These are phyloP conservation scores for Pulveroboletus ravenelii DNA, from an alignment of 768 basidiomycete genomes.

Conservation along the genomic window DNA sequence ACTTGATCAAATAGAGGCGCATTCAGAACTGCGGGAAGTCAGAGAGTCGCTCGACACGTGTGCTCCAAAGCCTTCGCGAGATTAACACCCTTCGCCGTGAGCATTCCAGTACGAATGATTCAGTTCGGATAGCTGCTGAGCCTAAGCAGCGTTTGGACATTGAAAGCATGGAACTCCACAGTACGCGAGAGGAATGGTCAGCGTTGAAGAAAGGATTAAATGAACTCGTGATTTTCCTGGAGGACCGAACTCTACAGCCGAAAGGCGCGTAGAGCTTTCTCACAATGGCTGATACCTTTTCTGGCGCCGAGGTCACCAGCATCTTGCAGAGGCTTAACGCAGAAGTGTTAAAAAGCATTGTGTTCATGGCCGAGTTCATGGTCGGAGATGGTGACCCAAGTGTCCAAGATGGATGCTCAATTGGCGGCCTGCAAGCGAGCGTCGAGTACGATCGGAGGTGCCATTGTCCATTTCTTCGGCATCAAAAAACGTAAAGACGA, in stretches of 20 bases:
- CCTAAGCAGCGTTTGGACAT: constrained; percentile 13
- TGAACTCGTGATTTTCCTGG: constrained; percentile 29
- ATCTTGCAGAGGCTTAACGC: constrained; percentile 45
- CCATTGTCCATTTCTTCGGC: constrained; percentile 25
- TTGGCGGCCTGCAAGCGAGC: constrained; percentile 21
- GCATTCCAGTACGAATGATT: constrained; percentile 10
- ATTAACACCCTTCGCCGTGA: constrained; percentile 16
- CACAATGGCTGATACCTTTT: constrained; percentile 38
- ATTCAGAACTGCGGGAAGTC: constrained; percentile 18
- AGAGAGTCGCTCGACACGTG: constrained; percentile 16
- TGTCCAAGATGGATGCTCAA: constrained; percentile 20
- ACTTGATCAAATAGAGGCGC: constrained; percentile 14
- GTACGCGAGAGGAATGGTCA: constrained; percentile 27
- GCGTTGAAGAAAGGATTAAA: constrained; percentile 24
- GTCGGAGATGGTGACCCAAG: constrained; percentile 25
- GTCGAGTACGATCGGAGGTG: constrained; percentile 16
- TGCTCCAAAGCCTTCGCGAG: constrained; percentile 12
- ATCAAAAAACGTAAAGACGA: constrained; percentile 30
- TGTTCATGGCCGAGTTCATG: constrained; percentile 44
- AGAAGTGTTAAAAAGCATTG: constrained; percentile 45
- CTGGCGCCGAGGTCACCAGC: constrained; percentile 42
- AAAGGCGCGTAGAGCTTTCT: constrained; percentile 45
- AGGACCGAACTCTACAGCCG: constrained; percentile 41
- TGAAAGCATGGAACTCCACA: constrained; percentile 18
- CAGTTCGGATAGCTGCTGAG: constrained; percentile 5